These are phyloP conservation scores for Saturnispora ahearnii DNA, from an alignment of 805 yeast species.

Conservation along the genomic window DNA sequence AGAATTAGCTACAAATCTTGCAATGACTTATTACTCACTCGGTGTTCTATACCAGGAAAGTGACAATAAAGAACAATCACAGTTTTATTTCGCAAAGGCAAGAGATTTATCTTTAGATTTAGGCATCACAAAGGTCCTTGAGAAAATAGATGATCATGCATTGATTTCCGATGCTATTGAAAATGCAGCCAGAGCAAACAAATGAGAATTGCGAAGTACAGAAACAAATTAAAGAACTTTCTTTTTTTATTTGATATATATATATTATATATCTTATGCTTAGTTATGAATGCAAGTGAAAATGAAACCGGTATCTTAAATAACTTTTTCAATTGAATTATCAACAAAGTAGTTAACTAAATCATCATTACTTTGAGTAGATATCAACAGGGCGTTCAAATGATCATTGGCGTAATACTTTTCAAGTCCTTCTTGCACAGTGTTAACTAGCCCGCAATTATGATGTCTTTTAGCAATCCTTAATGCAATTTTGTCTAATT, in stretches of 20 bases:
- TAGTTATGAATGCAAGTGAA: too few relatives aligned
- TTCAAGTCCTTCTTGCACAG: slow-evolving; percentile 40
- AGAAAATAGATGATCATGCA: slow-evolving; percentile 56
- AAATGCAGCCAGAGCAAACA: background rate
- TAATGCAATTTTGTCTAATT: slow-evolving; percentile 22
- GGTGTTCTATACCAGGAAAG: slow-evolving; percentile 70
- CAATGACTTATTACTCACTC: slow-evolving; percentile 74
- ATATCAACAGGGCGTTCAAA: slow-evolving; percentile 43
- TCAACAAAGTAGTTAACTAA: slow-evolving; percentile 17
- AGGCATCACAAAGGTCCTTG: slow-evolving; percentile 52
- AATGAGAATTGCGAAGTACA: background rate
- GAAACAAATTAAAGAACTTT: background rate
- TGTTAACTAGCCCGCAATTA: slow-evolving; percentile 41
- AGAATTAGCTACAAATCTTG: slow-evolving; percentile 29
- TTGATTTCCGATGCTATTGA: background rate
- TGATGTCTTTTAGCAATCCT: slow-evolving; percentile 65
- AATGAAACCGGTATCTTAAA: background rate
- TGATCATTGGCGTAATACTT: slow-evolving; percentile 51
- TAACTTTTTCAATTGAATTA: slow-evolving; percentile 8
- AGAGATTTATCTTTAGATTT: slow-evolving; percentile 59
- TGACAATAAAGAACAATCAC: slow-evolving; percentile 49
- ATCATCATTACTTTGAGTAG: slow-evolving; percentile 10
- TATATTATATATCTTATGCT: background rate
- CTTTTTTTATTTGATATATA: background rate
- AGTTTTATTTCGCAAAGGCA: slow-evolving; percentile 55